Evolutionary conservation across 2,329 filamentous ascomycete genomes (phyloP), one percentile per base, ranked within the genome.

Genomic region (Rutstroemia sp.): DNA sequence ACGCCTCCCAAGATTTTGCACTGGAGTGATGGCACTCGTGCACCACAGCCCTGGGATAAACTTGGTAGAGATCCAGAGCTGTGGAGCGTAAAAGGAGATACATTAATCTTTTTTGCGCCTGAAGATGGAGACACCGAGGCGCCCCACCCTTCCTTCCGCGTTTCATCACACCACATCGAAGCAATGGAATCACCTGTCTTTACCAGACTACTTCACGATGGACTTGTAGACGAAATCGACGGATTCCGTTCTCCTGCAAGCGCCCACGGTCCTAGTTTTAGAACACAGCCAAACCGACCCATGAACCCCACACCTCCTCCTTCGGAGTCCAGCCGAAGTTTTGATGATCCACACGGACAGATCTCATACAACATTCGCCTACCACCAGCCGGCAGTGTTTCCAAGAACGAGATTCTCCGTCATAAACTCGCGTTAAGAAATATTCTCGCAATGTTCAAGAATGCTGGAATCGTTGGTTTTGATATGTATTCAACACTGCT

Each of bases 391-490:
- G 61, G 74, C 1, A 75, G 78, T 39, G 63, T 78, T 41, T 75
- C 65, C 62, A 76, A 70, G 64, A 69, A 69, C 17, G 78, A 77
- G 44, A 77, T 76, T 54, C 73, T 78, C 1, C 74, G 81, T 1
- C 76, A 86, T 60, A 81, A 84, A 61, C 76, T 88, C 48, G 84
- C 85, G 0, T 85, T 84, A 0, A 79, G 86, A 19, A 89, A 88
- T 63, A 79, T 88, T 46, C 82, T 89, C 62, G 85, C 84, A 0
- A 70, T 88, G 37, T 69, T 88, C 2, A 84, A 82, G 63, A 77
- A 81, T 51, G 80, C 81, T 21, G 84, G 84, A 0, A 73, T 88
- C 0, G 84, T 88, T 2, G 86, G 86, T 0, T 65, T 81, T 1
- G 83, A 84, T 4, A 68, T 88, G 0, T 79, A 78, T 61, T 82